Evolutionary conservation across 2,329 filamentous ascomycete genomes (phyloP), one percentile per base, ranked within the genome.

Genomic region (Sporothrix protearum): DNA sequence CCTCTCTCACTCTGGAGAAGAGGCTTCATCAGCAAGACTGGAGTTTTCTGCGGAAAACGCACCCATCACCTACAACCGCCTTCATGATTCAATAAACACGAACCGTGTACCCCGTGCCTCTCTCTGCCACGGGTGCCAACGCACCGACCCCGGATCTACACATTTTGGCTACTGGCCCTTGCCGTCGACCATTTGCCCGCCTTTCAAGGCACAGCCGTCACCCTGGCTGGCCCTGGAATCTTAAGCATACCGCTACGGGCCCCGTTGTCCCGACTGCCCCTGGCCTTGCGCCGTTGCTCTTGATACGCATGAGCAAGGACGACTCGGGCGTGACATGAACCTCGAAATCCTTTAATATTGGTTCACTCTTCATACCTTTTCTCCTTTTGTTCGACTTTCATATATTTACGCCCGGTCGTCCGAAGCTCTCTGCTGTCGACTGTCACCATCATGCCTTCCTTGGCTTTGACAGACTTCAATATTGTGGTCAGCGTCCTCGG

Each of bases 401-500:
- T 6, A 14, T 42, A 42, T 53, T 22, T 49, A 61, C 63, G 53
- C 42, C 45, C 28, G 14, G 25, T 59, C 36, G 36, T 69, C 53
- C 5, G 47, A 64, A 64, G 36, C 59, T 61, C 39, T 12, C 22
- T 33, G 57, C 36, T 9, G 39, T 16, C 63, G 14, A 22, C 22
- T 55, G n/a, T n/a, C 57, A 61, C 69, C 73, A 80, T 76, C 71
- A 85, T 84, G 83, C 83, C 82, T 59, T 80, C 79, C 30, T 73
- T 82, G 39, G 79, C 78, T 6, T 61, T 80, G 45, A 89, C 86
- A 74, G 91, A 94, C 79, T 97, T 97, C 85, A 96, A 97, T 81
- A 91, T 96, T 75, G 87, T 94, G 70, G 89, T 92, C 78, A 90
- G 92, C 69, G 87, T 92, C 8, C 81, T 97, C 14, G 94, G 94